These are phyloP conservation scores for Hypoxylon rickii DNA, from an alignment of 495 filamentous ascomycete species.

Conservation along the genomic window DNA sequence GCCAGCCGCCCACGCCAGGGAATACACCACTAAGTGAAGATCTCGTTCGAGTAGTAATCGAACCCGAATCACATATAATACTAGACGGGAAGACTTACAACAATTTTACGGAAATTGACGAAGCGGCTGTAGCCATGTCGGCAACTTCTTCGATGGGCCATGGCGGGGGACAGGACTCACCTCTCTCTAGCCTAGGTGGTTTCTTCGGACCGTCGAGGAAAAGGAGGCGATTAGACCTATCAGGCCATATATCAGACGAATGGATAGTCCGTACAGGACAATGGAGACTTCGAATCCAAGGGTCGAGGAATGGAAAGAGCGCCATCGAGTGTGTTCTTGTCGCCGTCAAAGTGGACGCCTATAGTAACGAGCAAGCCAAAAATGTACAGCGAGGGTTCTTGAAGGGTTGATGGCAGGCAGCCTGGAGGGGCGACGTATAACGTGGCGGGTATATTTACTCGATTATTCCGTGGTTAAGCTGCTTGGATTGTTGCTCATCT, in stretches of 20 bases:
- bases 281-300: constrained; percentile 77
- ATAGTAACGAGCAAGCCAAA: constrained; percentile 66
- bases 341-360: constrained; percentile 81
- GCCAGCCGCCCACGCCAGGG: constrained; percentile 65
- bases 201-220: constrained; percentile 47
- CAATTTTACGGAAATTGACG: constrained; percentile 31
- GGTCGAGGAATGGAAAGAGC: constrained; percentile 51
- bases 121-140: constrained; percentile 37
- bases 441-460: background rate
- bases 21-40: constrained; percentile 74
- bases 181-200: constrained; percentile 33
- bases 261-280: constrained; percentile 81
- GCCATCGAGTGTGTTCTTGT: constrained; percentile 70
- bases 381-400: constrained; percentile 75
- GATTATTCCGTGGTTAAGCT: background rate
- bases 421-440: background rate
- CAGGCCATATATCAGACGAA: constrained; percentile 45
- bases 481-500: background rate
- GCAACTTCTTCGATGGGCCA: constrained; percentile 40
- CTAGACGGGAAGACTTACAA: constrained; percentile 67
- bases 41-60: constrained; percentile 68
- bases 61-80: constrained; percentile 67
- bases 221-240: constrained; percentile 52
- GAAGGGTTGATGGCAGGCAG: constrained; percentile 20
- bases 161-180: constrained; percentile 40